Evolutionary conservation across 306 rosid species (phyloP), one percentile per base, ranked within the genome.

Genomic region (Argentina anserina): DNA sequence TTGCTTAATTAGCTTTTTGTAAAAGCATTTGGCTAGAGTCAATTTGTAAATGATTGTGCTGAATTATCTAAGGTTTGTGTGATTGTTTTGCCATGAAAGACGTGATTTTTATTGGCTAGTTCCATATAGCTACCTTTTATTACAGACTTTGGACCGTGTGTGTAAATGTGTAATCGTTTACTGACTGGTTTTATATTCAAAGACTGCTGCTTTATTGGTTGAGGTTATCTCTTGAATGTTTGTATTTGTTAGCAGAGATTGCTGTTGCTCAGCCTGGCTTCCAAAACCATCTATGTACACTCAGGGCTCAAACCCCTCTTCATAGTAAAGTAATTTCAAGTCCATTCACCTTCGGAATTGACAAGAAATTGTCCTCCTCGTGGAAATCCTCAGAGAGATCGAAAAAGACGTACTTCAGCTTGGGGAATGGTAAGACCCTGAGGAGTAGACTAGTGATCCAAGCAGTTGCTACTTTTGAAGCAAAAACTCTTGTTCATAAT

Each of bases 391-490:
- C 80, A 7, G 73, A 66, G 40, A 67, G 61, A 43, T 72, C 84
- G 50, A 64, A 73, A 69, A 78, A 71, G 6, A 61, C 52, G 31
- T 78, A 56, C 64, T 77, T 85, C 17, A 81, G 72, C 72, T 71
- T 69, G 45, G 74, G 74, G 25, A 74, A 65, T 46, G 56, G 67
- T 45, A 81, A 81, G 75, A 33, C 68, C 42, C 77, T 65, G 9
- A 81, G 74, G 78, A 71, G 81, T 10, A 65, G 78, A 41, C 67
- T 85, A 31, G 50, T 74, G 65, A 87, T 87, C 56, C 83, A 84
- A 73, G 99, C 97, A 3, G 87, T 91, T 71, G 95, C 96, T 25
- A 86, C 92, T 37, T 80, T 89, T 78, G 90, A 86, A 82, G 84
- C 88, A 50, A 87, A 77, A 64, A 70, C 67, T 63, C 45, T 83